These are phyloP conservation scores for Cystofilobasidium ferigula DNA, from an alignment of 768 basidiomycete species.

Conservation along the genomic window DNA sequence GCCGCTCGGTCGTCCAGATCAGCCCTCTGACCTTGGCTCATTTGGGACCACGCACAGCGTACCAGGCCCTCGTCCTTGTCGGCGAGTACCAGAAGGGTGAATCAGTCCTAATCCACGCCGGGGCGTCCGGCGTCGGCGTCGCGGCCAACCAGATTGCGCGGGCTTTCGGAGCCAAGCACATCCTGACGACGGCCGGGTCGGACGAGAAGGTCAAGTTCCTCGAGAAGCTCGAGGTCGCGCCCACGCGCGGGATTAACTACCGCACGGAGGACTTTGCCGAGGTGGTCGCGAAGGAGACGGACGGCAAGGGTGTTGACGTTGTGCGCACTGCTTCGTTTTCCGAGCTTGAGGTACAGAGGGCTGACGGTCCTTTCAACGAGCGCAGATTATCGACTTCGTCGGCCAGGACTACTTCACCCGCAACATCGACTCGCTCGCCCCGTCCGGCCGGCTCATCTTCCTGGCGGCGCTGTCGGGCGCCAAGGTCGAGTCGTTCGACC, in stretches of 20 bases:
- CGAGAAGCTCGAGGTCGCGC: slow-evolving; percentile 46
- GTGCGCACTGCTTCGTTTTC: not conserved
- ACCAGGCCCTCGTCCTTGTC: slow-evolving; percentile 55
- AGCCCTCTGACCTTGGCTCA: not conserved
- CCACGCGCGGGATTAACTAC: slow-evolving; percentile 70
- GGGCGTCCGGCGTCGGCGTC: slow-evolving; percentile 61
- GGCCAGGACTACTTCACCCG: slow-evolving; percentile 61
- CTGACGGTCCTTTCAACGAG: not conserved
- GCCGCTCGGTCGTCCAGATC: too few relatives aligned
- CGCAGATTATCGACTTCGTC: slow-evolving; percentile 63
- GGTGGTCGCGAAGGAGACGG: slow-evolving; percentile 57
- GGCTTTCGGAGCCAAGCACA: slow-evolving; percentile 52
- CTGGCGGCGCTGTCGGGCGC: slow-evolving; percentile 37
- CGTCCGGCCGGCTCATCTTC: slow-evolving; percentile 41
- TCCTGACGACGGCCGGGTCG: slow-evolving; percentile 74
- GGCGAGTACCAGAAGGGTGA: slow-evolving; percentile 60
- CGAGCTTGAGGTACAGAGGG: not conserved
- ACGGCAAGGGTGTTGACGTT: slow-evolving; percentile 63
- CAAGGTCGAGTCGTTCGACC: slow-evolving; percentile 36
- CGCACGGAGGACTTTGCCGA: slow-evolving; percentile 68
- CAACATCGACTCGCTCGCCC: slow-evolving; percentile 58
- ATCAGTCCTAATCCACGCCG: slow-evolving; percentile 77
- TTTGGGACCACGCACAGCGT: slow-evolving; percentile 46
- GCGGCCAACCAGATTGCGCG: slow-evolving; percentile 81
- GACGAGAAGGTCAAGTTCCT: slow-evolving; percentile 70